A percentile compares a stretch with the other conserved stretches of the same genome.
These are phyloP conservation scores for Eimeria acervulina DNA, from an alignment of 169 alveolate species.

Conservation along the genomic window DNA sequence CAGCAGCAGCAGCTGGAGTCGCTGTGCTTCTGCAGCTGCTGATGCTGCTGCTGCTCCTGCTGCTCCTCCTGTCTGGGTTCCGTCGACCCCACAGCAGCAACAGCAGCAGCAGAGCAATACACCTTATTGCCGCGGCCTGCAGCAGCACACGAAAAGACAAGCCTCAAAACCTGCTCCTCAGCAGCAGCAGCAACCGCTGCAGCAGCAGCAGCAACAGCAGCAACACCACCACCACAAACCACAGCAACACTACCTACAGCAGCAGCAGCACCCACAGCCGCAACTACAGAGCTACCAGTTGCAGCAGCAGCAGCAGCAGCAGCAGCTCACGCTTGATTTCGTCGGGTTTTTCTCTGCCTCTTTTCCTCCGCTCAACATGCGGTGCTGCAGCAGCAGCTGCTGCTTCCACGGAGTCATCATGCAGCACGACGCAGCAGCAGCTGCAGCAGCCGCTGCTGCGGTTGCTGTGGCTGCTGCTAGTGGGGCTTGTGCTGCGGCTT, in stretches of 20 bases:
- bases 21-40: background rate
- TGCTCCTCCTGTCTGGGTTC: background rate
- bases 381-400: slow-evolving; percentile 49
- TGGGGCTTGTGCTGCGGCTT: slow-evolving; percentile 19
- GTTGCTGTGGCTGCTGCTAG: slow-evolving; percentile 1
- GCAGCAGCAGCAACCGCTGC: slow-evolving; percentile 28
- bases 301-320: slow-evolving; percentile 48
- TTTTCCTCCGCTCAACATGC: background rate
- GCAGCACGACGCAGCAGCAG: slow-evolving; percentile 52
- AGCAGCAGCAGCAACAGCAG: slow-evolving; percentile 32
- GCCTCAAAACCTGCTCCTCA: background rate
- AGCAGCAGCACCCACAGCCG: slow-evolving; percentile 5
- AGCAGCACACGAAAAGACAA: background rate
- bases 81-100: background rate
- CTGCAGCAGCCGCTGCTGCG: slow-evolving; percentile 60
- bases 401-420: background rate
- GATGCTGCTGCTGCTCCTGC: background rate
- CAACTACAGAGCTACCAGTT: background rate
- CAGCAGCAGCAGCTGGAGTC: background rate
- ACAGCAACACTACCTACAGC: slow-evolving; percentile 4
- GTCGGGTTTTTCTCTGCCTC: slow-evolving; percentile 18
- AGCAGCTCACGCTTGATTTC: slow-evolving; percentile 29
- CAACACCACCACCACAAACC: slow-evolving; percentile 7
- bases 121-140: slow-evolving; percentile 50
- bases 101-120: slow-evolving; percentile 48